phyloP scores from a whole-genome alignment of 768 basidiomycete species.

The Serendipita sp. region DNA sequence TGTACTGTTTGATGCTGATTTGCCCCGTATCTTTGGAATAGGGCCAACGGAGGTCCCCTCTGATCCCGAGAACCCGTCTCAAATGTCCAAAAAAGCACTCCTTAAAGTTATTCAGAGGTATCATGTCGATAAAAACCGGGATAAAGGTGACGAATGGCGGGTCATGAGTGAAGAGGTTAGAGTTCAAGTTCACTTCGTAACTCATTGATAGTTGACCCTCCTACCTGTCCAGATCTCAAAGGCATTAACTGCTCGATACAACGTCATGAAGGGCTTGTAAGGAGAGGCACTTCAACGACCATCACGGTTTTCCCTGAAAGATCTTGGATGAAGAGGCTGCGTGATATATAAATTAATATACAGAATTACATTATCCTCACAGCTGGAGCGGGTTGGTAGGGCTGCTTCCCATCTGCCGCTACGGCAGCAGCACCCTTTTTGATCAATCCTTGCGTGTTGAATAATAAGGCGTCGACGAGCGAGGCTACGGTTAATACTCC shows the following conservation, averaged over 20 bases:
- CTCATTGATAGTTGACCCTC: neutral
- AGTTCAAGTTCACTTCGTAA: neutral
- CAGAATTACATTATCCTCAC: slow-evolving; percentile 15
- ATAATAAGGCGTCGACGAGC: slow-evolving; percentile 72
- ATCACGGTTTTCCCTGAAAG: neutral
- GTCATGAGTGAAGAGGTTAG: slow-evolving; percentile 5
- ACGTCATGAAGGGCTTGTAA: slow-evolving; percentile 60
- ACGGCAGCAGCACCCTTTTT: slow-evolving; percentile 36
- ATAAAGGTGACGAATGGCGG: slow-evolving; percentile 1
- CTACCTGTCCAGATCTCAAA: neutral
- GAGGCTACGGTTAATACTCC: slow-evolving; percentile 92
- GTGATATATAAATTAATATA: neutral
- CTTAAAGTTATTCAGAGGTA: slow-evolving; percentile 2
- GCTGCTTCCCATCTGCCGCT: neutral
- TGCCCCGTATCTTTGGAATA: no score
- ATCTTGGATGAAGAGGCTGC: no score
- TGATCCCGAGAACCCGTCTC: neutral
- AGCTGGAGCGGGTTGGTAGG: slow-evolving; percentile 11
- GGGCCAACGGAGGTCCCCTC: neutral
- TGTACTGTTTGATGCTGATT: neutral
- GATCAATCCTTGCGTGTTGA: slow-evolving; percentile 60
- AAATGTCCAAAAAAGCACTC: neutral
- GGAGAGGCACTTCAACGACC: slow-evolving; percentile 27
- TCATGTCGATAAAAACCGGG: neutral
- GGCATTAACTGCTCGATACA: slow-evolving; percentile 7